Conservation (phyloP, 2,329 filamentous ascomycete species). For the Lachnellula hyalina region DNA sequence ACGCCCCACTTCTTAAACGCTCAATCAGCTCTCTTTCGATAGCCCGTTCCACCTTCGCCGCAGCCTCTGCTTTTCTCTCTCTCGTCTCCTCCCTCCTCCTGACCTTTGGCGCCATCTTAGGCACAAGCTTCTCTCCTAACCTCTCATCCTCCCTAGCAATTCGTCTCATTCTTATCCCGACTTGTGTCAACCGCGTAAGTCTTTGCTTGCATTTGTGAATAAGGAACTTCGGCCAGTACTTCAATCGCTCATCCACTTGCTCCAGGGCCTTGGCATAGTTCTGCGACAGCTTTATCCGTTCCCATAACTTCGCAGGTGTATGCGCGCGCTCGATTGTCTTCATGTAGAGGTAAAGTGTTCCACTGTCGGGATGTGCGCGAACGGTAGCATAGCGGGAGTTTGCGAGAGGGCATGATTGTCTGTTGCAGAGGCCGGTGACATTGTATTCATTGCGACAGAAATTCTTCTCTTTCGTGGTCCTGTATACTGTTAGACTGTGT, state of each 20-base stretch:
- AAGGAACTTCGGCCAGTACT: constrained; percentile 93
- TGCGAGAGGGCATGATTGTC: constrained; percentile 84
- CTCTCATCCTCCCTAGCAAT: constrained; percentile 85
- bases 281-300: constrained; percentile 79
- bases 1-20: constrained; percentile 82
- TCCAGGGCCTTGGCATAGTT: constrained; percentile 89
- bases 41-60: constrained; percentile 89
- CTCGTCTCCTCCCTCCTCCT: constrained; percentile 67
- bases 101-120: constrained; percentile 88
- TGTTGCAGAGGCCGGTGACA: constrained; percentile 74
- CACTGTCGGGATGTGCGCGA: constrained; percentile 72
- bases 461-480: constrained; percentile 78
- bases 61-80: constrained; percentile 71
- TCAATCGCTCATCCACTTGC: constrained; percentile 78
- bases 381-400: constrained; percentile 93
- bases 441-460: constrained; percentile 97
- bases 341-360: constrained; percentile 90
- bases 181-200: constrained; percentile 85
- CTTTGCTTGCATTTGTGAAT: constrained; percentile 96
- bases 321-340: constrained; percentile 89
- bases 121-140: constrained; percentile 81
- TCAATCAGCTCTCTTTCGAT: constrained; percentile 96
- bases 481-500: constrained; percentile 36
- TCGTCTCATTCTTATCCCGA: constrained; percentile 73
- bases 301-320: constrained; percentile 89